Evolutionary conservation across 805 yeast species (phyloP).

Genomic region (Candida ipomoeae): DNA sequence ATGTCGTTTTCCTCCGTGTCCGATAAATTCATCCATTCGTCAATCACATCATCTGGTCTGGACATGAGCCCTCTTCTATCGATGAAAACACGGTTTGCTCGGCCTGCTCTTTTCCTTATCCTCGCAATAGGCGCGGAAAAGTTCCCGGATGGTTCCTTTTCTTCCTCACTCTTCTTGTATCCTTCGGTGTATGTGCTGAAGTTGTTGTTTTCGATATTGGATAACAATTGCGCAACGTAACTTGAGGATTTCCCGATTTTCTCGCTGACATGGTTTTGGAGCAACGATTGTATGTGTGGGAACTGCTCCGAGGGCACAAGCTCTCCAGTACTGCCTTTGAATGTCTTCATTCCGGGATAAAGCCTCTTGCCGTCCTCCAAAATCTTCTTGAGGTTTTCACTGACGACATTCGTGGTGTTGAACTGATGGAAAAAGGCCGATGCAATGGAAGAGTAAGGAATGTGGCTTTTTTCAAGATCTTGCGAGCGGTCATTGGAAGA

Average conservation of each 20-base stretch:
- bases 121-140: conserved; percentile 52
- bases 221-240: conserved; percentile 36
- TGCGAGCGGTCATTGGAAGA: conserved; percentile 46
- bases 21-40: conserved; percentile 40
- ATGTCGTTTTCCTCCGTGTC: conserved; percentile 24
- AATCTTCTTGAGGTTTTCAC: conserved; percentile 36
- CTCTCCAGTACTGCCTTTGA: conserved; percentile 50
- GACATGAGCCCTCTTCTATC: conserved; percentile 63
- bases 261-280: conserved; percentile 25
- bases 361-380: conserved; percentile 45
- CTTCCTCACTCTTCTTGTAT: conserved; percentile 22
- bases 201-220: conserved; percentile 37
- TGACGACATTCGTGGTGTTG: conserved; percentile 53
- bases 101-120: conserved; percentile 70
- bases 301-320: conserved; percentile 45
- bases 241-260: conserved; percentile 23
- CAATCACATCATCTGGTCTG: conserved; percentile 31
- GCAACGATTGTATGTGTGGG: conserved; percentile 43
- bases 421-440: conserved; percentile 64
- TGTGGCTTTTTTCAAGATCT: conserved; percentile 51
- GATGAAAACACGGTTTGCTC: conserved; percentile 64
- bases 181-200: conserved; percentile 40
- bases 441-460: conserved; percentile 75
- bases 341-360: conserved; percentile 41
- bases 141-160: conserved; percentile 21